Conservation (phyloP, 2,329 filamentous ascomycete genomes). For the Colletotrichum sp. region DNA sequence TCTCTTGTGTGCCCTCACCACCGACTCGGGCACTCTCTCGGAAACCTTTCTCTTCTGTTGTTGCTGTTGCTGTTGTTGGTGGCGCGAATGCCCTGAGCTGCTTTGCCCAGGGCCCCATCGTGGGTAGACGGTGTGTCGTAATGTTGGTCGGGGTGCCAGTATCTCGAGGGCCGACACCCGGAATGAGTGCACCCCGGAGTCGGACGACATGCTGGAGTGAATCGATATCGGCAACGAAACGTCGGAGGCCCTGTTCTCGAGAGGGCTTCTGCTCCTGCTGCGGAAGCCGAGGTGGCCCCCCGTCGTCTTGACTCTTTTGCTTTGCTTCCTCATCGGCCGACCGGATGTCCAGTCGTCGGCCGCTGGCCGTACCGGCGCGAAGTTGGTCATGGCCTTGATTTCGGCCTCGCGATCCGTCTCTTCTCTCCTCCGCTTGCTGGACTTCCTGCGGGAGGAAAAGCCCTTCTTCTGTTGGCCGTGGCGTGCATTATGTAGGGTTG, state of each 20-base stretch:
- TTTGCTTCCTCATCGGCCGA: conserved; percentile 65
- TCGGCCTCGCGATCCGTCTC: conserved; percentile 84
- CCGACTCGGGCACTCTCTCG: conserved; percentile 60
- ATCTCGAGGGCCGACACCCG: conserved; percentile 80
- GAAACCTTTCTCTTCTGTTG: conserved; percentile 56
- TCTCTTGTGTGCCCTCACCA: conserved; percentile 63
- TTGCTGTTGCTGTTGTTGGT: conserved; percentile 28
- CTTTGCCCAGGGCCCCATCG: conserved; percentile 53
- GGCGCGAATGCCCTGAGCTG: conserved; percentile 49
- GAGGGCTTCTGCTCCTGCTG: conserved; percentile 40
- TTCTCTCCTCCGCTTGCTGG: conserved; percentile 77
- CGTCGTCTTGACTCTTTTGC: conserved; percentile 63
- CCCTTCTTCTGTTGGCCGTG: conserved; percentile 56
- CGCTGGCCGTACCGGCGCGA: conserved; percentile 67
- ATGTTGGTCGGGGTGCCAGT: conserved; percentile 83
- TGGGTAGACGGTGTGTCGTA: conserved; percentile 74
- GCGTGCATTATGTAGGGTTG: conserved; percentile 66
- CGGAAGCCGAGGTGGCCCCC: conserved; percentile 41
- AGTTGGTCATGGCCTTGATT: conserved; percentile 81
- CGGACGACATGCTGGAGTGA: conserved; percentile 76
- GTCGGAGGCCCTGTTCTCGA: conserved; percentile 70
- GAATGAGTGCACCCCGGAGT: conserved; percentile 77
- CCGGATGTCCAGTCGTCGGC: conserved; percentile 64
- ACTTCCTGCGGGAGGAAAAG: conserved; percentile 63
- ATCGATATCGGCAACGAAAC: conserved; percentile 79